These are phyloP conservation scores for Stylonectria norvegica DNA, from an alignment of 2,329 filamentous ascomycete genomes.

Conservation along the genomic window DNA sequence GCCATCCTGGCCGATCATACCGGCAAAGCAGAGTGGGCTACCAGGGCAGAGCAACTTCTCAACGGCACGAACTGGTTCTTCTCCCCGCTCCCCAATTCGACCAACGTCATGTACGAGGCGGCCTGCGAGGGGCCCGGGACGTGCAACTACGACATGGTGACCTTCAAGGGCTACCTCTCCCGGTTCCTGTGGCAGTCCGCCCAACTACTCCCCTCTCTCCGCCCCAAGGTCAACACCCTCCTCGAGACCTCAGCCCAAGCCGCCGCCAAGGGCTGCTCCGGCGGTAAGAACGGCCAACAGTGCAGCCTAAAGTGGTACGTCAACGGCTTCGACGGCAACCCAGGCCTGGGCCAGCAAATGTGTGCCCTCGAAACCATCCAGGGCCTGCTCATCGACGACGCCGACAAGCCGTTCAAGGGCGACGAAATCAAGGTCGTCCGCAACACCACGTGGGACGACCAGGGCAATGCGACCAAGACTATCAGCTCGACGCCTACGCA, in stretches of 20 bases:
- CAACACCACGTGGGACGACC: slow-evolving; percentile 21
- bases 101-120: slow-evolving; percentile 61
- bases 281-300: slow-evolving; percentile 46
- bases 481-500: slow-evolving; percentile 2
- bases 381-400: slow-evolving; percentile 48
- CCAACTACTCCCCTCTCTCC: slow-evolving; percentile 54
- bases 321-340: slow-evolving; percentile 51
- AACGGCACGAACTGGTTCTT: slow-evolving; percentile 54
- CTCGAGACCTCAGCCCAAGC: slow-evolving; percentile 53
- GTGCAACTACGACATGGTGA: slow-evolving; percentile 63
- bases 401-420: slow-evolving; percentile 44
- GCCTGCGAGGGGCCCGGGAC: slow-evolving; percentile 57
- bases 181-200: slow-evolving; percentile 61
- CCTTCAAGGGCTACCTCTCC: slow-evolving; percentile 65
- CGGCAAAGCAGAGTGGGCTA: slow-evolving; percentile 49
- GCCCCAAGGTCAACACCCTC: slow-evolving; percentile 42
- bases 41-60: slow-evolving; percentile 51
- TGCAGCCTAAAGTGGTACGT: slow-evolving; percentile 65
- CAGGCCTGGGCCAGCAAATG: slow-evolving; percentile 62
- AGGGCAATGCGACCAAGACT: slow-evolving; percentile 11
- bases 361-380: slow-evolving; percentile 62
- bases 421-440: slow-evolving; percentile 47
- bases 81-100: slow-evolving; percentile 46
- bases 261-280: slow-evolving; percentile 55
- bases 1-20: slow-evolving; percentile 63